Evolutionary conservation across 805 yeast species (phyloP).

Genomic region (Suhomyces xylopsoci): DNA sequence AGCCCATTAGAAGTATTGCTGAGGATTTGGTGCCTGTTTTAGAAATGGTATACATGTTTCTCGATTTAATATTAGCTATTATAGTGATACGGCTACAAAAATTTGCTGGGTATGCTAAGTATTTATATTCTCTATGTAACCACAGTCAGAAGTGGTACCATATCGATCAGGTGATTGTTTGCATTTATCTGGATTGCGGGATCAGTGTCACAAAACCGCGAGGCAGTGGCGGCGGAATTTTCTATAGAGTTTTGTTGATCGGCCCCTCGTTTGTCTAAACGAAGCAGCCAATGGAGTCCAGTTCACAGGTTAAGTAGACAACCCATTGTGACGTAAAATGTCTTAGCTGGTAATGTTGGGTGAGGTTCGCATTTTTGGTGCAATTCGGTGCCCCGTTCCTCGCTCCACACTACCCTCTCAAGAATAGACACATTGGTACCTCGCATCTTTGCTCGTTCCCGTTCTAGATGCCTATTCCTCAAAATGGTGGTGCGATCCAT

Average conservation of each 20-base stretch:
- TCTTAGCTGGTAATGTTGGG: not conserved
- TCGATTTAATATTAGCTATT: slow-evolving; percentile 8
- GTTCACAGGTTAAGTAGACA: not conserved
- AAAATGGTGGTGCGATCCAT: not conserved
- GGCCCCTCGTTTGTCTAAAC: not conserved
- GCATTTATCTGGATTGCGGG: not conserved
- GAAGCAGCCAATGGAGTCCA: not conserved
- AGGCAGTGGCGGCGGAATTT: not conserved
- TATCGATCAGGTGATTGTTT: slow-evolving; percentile 3
- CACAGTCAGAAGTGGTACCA: slow-evolving; percentile 7
- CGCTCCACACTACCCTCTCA: not conserved
- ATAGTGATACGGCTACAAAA: not conserved
- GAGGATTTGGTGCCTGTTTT: slow-evolving; percentile 17
- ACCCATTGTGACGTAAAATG: not conserved
- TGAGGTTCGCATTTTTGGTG: not conserved
- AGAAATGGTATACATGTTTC: slow-evolving; percentile 18
- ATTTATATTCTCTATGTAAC: slow-evolving; percentile 3
- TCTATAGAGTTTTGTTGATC: not conserved
- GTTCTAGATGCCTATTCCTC: not conserved
- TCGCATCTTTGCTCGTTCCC: not conserved
- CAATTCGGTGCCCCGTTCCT: not conserved
- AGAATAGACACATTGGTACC: not conserved
- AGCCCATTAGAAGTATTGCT: slow-evolving; percentile 33
- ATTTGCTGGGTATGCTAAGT: not conserved
- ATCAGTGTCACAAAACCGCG: not conserved